A percentile compares a stretch with the other conserved stretches of the same genome.
Evolutionary conservation across 2,329 filamentous ascomycete species (phyloP).

Genomic region (Ascochyta rabiei): DNA sequence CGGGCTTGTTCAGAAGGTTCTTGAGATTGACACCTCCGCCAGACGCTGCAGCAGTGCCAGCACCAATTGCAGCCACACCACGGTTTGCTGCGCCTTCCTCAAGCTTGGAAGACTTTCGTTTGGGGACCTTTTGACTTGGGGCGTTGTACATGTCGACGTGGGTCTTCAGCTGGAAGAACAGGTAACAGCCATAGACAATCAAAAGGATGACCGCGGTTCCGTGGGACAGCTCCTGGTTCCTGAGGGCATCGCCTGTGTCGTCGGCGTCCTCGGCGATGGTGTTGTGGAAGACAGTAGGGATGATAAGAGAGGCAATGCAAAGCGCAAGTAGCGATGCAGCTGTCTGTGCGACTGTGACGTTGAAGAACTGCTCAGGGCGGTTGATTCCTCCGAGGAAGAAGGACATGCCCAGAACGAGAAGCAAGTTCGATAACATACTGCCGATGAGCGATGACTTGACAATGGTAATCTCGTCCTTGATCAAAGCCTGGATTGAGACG

Average conservation of each 20-base stretch:
- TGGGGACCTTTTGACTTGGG: slow-evolving; percentile 77
- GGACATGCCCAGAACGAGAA: slow-evolving; percentile 88
- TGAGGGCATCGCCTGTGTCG: slow-evolving; percentile 29
- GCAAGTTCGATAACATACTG: slow-evolving; percentile 87
- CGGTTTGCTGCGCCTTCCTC: slow-evolving; percentile 57
- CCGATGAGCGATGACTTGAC: slow-evolving; percentile 93
- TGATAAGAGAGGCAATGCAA: slow-evolving; percentile 80
- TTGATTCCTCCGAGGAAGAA: slow-evolving; percentile 88
- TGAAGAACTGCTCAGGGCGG: slow-evolving; percentile 84
- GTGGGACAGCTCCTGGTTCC: slow-evolving; percentile 59
- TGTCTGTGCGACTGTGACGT: slow-evolving; percentile 89
- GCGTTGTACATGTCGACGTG: slow-evolving; percentile 81
- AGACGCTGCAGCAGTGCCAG: slow-evolving; percentile 56
- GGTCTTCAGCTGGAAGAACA: slow-evolving; percentile 90
- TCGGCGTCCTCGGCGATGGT: slow-evolving; percentile 38
- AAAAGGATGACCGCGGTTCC: slow-evolving; percentile 82
- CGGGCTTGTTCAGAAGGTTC: slow-evolving; percentile 51
- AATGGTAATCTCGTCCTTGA: slow-evolving; percentile 76
- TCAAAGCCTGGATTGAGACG: slow-evolving; percentile 82
- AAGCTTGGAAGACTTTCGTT: slow-evolving; percentile 54
- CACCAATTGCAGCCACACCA: slow-evolving; percentile 61
- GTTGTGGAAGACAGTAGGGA: slow-evolving; percentile 78
- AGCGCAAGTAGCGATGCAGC: slow-evolving; percentile 81
- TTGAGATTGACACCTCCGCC: slow-evolving; percentile 58
- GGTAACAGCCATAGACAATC: slow-evolving; percentile 80